phyloP scores from a whole-genome alignment of 1,139 yeast genomes.

The Debaryomyces coudertii region DNA sequence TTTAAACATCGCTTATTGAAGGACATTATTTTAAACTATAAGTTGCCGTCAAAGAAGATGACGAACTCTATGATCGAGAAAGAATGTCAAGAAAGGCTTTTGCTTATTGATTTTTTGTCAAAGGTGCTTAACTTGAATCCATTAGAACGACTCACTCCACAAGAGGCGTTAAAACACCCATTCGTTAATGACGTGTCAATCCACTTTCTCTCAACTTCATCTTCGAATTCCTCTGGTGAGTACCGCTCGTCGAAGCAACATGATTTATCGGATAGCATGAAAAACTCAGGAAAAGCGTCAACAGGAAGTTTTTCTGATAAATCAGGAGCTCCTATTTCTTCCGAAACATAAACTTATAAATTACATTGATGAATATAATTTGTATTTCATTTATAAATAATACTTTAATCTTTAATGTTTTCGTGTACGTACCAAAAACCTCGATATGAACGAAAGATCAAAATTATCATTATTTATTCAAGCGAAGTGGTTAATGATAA shows the following conservation, averaged over 20 bases:
- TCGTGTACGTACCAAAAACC: not conserved
- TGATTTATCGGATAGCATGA: conserved; percentile 2
- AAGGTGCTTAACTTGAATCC: conserved; percentile 87
- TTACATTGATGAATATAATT: not conserved
- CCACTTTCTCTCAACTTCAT: not conserved
- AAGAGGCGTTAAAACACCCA: conserved; percentile 91
- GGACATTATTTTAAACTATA: conserved; percentile 77
- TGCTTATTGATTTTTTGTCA: conserved; percentile 74
- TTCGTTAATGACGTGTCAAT: conserved; percentile 55
- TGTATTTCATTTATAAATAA: not conserved
- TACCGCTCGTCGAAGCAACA: not conserved
- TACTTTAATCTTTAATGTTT: not conserved
- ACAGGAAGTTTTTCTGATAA: not conserved
- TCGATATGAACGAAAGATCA: conserved; percentile 4
- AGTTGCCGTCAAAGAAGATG: conserved; percentile 73
- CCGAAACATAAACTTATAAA: not conserved
- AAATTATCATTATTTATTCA: not conserved
- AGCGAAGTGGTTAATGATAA: not conserved
- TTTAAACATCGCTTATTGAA: conserved; percentile 72
- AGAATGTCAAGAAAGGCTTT: conserved; percentile 72
- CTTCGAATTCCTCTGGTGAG: conserved; percentile 4
- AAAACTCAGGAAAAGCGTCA: not conserved
- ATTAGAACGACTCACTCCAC: conserved; percentile 94
- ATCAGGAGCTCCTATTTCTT: not conserved
- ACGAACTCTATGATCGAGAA: conserved; percentile 62